Conservation (phyloP, 139 green algal genomes). For the Dunaliella sp. region DNA sequence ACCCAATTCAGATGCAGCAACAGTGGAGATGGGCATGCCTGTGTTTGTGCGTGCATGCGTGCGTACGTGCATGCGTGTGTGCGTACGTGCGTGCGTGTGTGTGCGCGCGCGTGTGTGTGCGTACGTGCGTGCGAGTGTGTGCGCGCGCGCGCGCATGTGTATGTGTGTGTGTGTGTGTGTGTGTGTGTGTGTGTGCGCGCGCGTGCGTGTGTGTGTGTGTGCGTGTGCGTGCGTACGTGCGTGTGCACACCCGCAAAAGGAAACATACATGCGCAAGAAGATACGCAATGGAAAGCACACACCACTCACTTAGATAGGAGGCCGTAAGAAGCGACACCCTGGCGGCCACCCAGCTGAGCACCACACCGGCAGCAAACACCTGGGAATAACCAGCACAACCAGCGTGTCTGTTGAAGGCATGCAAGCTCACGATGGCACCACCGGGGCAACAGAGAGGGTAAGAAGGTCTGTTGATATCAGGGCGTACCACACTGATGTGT, state of each 20-base stretch:
- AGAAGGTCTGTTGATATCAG: too few relatives aligned
- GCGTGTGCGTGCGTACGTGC: neutral
- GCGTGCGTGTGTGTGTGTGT: constrained; percentile 19
- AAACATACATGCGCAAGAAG: too few relatives aligned
- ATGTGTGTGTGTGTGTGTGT: neutral
- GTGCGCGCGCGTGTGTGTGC: neutral
- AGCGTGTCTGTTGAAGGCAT: too few relatives aligned
- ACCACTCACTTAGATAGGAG: too few relatives aligned
- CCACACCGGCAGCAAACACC: too few relatives aligned
- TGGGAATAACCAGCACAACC: too few relatives aligned
- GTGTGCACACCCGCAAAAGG: neutral
- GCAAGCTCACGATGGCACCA: too few relatives aligned
- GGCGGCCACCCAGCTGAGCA: too few relatives aligned
- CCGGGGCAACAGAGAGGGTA: too few relatives aligned
- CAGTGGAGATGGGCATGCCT: neutral
- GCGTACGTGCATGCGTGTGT: neutral
- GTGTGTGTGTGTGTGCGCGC: constrained; percentile 15
- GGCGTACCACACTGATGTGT: too few relatives aligned
- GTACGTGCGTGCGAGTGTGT: neutral
- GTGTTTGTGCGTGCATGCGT: neutral
- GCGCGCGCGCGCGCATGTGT: neutral
- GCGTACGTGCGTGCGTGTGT: neutral
- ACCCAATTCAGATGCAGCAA: neutral
- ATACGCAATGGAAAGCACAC: too few relatives aligned
- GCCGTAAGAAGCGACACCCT: too few relatives aligned